phyloP scores from a whole-genome alignment of 352 stramenopile species.

The Pythium sp. region DNA sequence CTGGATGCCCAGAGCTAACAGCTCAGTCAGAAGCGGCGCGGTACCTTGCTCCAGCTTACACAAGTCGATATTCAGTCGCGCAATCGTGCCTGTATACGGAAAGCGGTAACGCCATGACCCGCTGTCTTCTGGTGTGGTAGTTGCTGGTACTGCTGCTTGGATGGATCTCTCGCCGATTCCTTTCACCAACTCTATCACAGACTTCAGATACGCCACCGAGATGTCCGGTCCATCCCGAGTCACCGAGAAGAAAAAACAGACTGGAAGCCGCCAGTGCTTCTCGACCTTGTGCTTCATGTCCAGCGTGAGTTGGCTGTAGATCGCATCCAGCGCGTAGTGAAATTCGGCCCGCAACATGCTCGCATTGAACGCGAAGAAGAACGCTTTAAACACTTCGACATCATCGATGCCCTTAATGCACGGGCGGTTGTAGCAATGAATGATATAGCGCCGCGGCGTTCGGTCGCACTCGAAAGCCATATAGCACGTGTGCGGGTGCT shows the following conservation, averaged over 20 bases:
- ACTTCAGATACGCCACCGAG: background rate
- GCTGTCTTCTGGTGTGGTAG: background rate
- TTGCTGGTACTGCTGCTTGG: background rate
- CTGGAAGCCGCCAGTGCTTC: background rate
- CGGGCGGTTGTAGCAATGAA: background rate
- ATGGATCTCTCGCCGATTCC: background rate
- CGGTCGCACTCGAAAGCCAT: no score
- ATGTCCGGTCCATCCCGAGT: background rate
- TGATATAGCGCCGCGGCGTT: background rate
- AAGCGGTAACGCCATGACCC: background rate
- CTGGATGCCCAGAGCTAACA: background rate
- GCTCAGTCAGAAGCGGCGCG: background rate
- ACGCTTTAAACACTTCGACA: background rate
- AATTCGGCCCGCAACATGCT: background rate
- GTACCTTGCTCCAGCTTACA: background rate
- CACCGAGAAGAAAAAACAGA: background rate
- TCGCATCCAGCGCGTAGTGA: background rate
- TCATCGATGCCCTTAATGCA: background rate
- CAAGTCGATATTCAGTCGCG: background rate
- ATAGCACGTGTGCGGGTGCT: no score
- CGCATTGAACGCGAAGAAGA: constrained; percentile 1
- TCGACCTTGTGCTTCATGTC: background rate
- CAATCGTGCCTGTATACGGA: background rate
- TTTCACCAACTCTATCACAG: background rate
- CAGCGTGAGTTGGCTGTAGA: background rate